These are phyloP conservation scores for Pseudocercospora crystallina DNA, from an alignment of 2,329 filamentous ascomycete genomes.

Conservation along the genomic window DNA sequence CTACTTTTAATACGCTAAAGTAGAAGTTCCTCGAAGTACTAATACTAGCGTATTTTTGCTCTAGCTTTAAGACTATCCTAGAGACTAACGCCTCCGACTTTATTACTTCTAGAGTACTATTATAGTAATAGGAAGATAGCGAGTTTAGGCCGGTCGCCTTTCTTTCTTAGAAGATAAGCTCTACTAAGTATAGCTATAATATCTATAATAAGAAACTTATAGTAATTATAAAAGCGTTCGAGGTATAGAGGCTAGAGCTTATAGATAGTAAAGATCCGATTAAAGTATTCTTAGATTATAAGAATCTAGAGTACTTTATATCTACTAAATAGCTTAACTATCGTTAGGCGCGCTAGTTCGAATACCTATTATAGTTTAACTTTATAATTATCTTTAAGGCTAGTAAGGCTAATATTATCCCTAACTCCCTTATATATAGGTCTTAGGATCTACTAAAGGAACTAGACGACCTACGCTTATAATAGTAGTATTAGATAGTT, in stretches of 20 bases:
- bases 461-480: not conserved
- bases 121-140: too few species aligned
- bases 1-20: too few species aligned
- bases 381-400: constrained; percentile 6
- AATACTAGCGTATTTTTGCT: too few species aligned
- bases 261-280: constrained; percentile 14
- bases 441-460: not conserved
- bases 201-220: constrained; percentile 40
- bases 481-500: constrained; percentile 1
- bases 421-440: not conserved
- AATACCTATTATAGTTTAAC: constrained; percentile 18
- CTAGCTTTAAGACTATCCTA: too few species aligned
- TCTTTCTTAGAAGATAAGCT: too few species aligned
- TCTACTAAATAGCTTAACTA: constrained; percentile 31
- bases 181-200: too few species aligned
- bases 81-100: too few species aligned
- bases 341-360: constrained; percentile 27
- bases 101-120: too few species aligned
- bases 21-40: too few species aligned
- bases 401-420: constrained; percentile 5
- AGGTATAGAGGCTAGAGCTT: constrained; percentile 27
- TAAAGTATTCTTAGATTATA: constrained; percentile 33
- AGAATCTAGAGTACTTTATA: constrained; percentile 33
- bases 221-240: constrained; percentile 32
- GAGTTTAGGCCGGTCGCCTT: too few species aligned